Percentiles rank a stretch among this genome's conserved stretches.
Evolutionary conservation across 352 stramenopile species (phyloP).

Genomic region (Peronospora tabacina): DNA sequence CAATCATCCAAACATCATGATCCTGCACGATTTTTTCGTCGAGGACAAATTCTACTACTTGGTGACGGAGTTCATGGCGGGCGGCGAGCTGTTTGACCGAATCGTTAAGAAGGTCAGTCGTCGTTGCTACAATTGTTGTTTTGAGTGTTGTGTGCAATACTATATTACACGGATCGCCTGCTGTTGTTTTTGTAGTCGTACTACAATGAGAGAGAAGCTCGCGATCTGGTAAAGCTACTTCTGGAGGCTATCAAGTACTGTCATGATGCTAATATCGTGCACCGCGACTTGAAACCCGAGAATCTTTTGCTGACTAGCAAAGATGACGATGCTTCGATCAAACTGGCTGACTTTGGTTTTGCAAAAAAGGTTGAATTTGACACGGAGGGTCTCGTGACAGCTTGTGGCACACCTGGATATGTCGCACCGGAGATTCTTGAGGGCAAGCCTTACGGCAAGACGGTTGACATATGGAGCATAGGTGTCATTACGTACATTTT

Average conservation of each 20-base stretch:
- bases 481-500: constrained; percentile 87
- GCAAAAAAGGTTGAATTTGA: constrained; percentile 79
- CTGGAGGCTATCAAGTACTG: constrained; percentile 87
- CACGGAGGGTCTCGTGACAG: constrained; percentile 58
- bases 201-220: constrained; percentile 85
- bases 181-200: constrained; percentile 54
- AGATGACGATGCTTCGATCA: constrained; percentile 80
- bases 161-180: constrained; percentile 6
- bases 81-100: constrained; percentile 83
- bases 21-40: constrained; percentile 90
- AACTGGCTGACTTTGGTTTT: constrained; percentile 83
- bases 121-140: background rate
- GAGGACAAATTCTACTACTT: constrained; percentile 95
- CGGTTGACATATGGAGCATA: constrained; percentile 87
- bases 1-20: constrained; percentile 91
- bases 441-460: constrained; percentile 68
- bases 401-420: constrained; percentile 78
- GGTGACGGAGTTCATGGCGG: constrained; percentile 95
- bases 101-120: constrained; percentile 75
- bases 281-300: constrained; percentile 81
- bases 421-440: constrained; percentile 80
- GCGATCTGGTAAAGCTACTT: constrained; percentile 78
- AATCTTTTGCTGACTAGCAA: constrained; percentile 77
- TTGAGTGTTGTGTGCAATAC: background rate
- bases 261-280: constrained; percentile 77